These are phyloP conservation scores for Penicillium sp. DNA, from an alignment of 2,329 filamentous ascomycete species.

Conservation along the genomic window DNA sequence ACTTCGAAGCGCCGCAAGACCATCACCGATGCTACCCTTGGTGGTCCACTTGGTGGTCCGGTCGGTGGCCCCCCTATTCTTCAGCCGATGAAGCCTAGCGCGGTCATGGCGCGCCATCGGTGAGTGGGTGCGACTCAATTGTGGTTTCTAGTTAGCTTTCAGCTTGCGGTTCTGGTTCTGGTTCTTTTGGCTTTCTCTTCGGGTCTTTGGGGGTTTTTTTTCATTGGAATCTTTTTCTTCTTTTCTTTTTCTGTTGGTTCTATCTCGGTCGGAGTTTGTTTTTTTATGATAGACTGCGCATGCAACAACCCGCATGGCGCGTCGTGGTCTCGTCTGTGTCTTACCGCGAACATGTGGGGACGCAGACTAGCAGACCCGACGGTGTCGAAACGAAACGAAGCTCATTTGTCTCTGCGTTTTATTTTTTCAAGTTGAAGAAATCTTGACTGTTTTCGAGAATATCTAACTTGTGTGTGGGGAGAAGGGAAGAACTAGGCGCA, in stretches of 20 bases:
- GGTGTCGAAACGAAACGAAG: constrained; percentile 13
- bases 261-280: constrained; percentile 10
- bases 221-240: constrained; percentile 1
- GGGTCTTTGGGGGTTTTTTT: not conserved
- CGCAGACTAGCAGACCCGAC: not conserved
- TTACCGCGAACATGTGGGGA: not conserved
- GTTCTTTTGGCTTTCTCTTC: constrained; percentile 1
- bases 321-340: constrained; percentile 10
- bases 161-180: constrained; percentile 13
- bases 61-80: constrained; percentile 41
- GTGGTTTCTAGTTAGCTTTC: not conserved
- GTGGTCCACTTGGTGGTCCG: constrained; percentile 48
- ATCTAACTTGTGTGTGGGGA: not conserved
- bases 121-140: constrained; percentile 19
- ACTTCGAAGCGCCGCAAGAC: constrained; percentile 75
- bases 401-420: constrained; percentile 9
- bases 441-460: not conserved
- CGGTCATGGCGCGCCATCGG: constrained; percentile 41
- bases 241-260: not conserved
- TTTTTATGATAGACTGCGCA: constrained; percentile 23
- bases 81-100: constrained; percentile 46
- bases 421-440: not conserved
- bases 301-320: constrained; percentile 9
- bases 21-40: constrained; percentile 58
- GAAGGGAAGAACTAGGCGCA: not conserved